These are phyloP conservation scores for Penicillium malachiteum DNA, from an alignment of 495 filamentous ascomycete species.

Conservation along the genomic window DNA sequence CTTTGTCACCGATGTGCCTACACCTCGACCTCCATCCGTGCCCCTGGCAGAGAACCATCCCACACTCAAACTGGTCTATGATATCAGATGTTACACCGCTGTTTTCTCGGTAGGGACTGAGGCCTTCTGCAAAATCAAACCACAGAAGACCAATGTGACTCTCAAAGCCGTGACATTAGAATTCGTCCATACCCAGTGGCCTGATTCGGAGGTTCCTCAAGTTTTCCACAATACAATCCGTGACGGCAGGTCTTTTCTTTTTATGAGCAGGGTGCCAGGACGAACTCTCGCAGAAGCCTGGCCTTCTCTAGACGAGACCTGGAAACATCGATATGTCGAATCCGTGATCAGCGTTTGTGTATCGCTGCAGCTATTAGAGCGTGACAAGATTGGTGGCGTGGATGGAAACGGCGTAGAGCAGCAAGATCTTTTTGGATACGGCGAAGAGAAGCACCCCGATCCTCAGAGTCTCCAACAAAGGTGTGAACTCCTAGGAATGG, in stretches of 20 bases:
- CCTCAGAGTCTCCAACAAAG: slow-evolving; percentile 6
- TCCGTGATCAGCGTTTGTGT: slow-evolving; percentile 10
- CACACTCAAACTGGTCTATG: slow-evolving; percentile 8
- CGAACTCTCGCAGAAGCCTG: slow-evolving; percentile 10
- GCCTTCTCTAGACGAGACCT: slow-evolving; percentile 11
- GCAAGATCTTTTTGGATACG: slow-evolving; percentile 6
- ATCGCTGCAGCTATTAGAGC: slow-evolving; percentile 1
- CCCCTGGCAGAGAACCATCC: neutral
- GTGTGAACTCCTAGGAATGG: slow-evolving; percentile 22
- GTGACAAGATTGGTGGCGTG: slow-evolving; percentile 7
- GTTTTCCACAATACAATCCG: slow-evolving; percentile 7
- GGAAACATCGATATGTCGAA: slow-evolving; percentile 9
- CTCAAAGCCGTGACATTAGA: slow-evolving; percentile 8
- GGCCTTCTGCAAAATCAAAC: slow-evolving; percentile 13
- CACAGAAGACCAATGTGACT: slow-evolving; percentile 7
- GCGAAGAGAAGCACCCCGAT: slow-evolving; percentile 3
- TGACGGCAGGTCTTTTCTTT: slow-evolving; percentile 8
- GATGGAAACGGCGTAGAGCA: slow-evolving; percentile 8
- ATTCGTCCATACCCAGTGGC: slow-evolving; percentile 10
- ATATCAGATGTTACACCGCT: slow-evolving; percentile 2
- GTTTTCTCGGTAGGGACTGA: slow-evolving; percentile 5
- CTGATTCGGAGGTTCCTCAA: slow-evolving; percentile 1
- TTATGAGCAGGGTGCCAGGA: slow-evolving; percentile 7
- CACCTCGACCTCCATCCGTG: neutral
- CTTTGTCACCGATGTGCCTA: neutral